phyloP scores from a whole-genome alignment of 2,329 filamentous ascomycete species.

The Coniochaeta sp. region DNA sequence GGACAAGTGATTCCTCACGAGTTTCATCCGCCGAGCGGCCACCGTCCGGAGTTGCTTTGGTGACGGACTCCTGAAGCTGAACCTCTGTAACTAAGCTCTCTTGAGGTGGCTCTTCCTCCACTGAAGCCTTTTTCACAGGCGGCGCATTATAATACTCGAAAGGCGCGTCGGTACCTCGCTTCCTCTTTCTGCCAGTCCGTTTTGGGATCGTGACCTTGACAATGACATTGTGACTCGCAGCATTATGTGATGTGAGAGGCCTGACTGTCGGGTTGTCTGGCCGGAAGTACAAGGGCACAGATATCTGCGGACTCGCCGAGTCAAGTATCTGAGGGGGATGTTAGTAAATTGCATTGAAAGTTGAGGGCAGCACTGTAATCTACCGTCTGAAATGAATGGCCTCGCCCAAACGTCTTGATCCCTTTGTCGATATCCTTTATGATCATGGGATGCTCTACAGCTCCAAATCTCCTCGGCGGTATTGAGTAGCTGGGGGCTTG shows the following conservation, averaged over 20 bases:
- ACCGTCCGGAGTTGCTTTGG: no score
- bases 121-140: constrained; percentile 9
- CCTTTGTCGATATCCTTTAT: constrained; percentile 32
- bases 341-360: background rate
- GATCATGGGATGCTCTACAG: constrained; percentile 36
- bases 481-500: constrained; percentile 29
- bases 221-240: constrained; percentile 73
- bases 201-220: constrained; percentile 83
- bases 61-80: background rate
- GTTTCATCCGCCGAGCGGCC: no score
- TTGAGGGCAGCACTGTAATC: constrained; percentile 6
- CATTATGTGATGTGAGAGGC: constrained; percentile 69
- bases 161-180: constrained; percentile 64
- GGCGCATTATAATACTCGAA: constrained; percentile 38
- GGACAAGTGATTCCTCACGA: background rate
- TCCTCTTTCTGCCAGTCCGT: constrained; percentile 78
- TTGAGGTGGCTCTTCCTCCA: background rate
- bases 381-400: constrained; percentile 30
- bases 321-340: constrained; percentile 34
- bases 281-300: constrained; percentile 66
- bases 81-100: background rate
- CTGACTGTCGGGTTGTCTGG: constrained; percentile 74
- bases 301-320: constrained; percentile 34
- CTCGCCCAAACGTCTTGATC: constrained; percentile 30
- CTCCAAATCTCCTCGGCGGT: constrained; percentile 29